Evolutionary conservation across 2,329 filamentous ascomycete species (phyloP), one percentile per base, ranked within the genome.

Genomic region (Neopestalotiopsis sp.): DNA sequence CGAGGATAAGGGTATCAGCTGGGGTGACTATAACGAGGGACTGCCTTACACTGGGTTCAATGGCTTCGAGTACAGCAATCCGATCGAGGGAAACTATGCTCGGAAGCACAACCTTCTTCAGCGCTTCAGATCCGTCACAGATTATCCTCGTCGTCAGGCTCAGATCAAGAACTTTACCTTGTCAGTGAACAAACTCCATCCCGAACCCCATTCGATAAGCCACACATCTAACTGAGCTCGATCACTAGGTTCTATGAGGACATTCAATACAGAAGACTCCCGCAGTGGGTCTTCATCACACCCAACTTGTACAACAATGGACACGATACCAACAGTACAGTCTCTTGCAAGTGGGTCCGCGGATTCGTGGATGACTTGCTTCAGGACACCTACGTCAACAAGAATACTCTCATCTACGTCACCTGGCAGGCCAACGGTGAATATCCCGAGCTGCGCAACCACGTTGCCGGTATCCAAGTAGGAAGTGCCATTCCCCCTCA

Each of bases 341-440:
- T 89, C 32, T 91, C 92, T 1, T 92, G 91, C 3, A 74, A 80
- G 13, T 96, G 92, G 91, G 87, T 89, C 14, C 86, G 88, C 56
- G 81, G 76, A 60, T 95, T 94, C 81, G 80, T 96, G 1, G 85
- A 88, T 67, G 92, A 92, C 0, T 88, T 96, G 10, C 84, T 95
- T 7, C 78, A 85, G 42, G 86, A 95, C 81, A 79, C 83, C 61
- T 87, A 91, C 73, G 95, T 96, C 80, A 92, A 91, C 88, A 83
- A 92, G 60, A 88, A 92, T 75, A 94, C 92, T 0, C 85, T 96
- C 1, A 86, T 96, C 9, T 83, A 95, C 7, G 79, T 96, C 69
- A 95, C 90, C 9, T 96, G 94, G 75, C 93, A 96, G 72, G 93
- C 95, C 81, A 92, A 90, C 78, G 88, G 91, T 74, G 89, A 87